Conservation (phyloP, 2,329 filamentous ascomycete species). For the Triangularia setosa region DNA sequence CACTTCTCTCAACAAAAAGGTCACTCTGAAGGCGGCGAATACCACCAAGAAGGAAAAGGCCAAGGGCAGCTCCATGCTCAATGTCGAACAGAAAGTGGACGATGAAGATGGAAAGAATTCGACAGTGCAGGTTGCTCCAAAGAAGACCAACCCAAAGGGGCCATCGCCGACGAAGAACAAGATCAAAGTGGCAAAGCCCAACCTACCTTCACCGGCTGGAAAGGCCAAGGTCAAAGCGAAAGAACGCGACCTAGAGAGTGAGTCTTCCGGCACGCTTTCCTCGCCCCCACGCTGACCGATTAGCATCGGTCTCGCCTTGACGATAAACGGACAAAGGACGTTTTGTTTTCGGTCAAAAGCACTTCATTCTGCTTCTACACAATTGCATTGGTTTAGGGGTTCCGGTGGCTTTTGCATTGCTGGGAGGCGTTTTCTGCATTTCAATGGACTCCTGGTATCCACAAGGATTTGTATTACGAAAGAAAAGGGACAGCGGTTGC, state of each 20-base stretch:
- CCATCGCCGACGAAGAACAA: slow-evolving; percentile 42
- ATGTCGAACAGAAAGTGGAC: slow-evolving; percentile 44
- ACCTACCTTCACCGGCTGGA: slow-evolving; percentile 44
- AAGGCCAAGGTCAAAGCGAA: slow-evolving; percentile 50
- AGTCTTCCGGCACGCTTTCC: slow-evolving; percentile 54
- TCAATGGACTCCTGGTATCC: slow-evolving; percentile 1
- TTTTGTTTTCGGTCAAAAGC: slow-evolving; percentile 5
- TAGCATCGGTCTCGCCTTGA: background rate
- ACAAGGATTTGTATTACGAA: slow-evolving; percentile 7
- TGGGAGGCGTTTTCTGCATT: slow-evolving; percentile 9
- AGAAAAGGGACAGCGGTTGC: background rate
- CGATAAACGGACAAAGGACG: background rate
- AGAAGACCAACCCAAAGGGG: slow-evolving; percentile 40
- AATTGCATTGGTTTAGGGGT: slow-evolving; percentile 18
- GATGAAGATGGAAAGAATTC: slow-evolving; percentile 36
- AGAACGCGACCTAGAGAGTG: slow-evolving; percentile 49
- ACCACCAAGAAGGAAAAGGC: slow-evolving; percentile 51
- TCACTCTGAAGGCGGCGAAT: slow-evolving; percentile 46
- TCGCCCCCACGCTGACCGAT: slow-evolving; percentile 41
- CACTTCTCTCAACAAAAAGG: slow-evolving; percentile 46
- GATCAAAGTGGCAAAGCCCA: slow-evolving; percentile 44
- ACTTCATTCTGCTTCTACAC: slow-evolving; percentile 8
- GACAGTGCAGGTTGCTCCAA: slow-evolving; percentile 39
- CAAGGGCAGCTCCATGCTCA: slow-evolving; percentile 48
- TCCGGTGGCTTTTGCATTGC: slow-evolving; percentile 14